Evolutionary conservation across 2,329 filamentous ascomycete species (phyloP).

Genomic region (Stenocarpella maydis): DNA sequence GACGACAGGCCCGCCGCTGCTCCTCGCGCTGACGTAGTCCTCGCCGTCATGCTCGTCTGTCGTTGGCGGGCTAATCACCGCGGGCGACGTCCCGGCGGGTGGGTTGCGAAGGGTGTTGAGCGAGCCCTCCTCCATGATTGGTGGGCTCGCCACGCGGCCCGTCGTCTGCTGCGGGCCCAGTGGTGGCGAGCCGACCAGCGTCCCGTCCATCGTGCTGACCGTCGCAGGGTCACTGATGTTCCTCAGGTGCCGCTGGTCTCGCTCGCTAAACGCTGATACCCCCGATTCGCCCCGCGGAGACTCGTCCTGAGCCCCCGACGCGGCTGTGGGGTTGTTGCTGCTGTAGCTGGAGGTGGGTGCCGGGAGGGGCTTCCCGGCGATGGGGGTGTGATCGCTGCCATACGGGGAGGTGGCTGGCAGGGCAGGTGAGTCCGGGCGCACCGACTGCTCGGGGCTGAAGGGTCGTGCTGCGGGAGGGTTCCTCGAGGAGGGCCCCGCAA

Average conservation of each 20-base stretch:
- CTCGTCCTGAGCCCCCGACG: conserved; percentile 25
- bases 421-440: conserved; percentile 29
- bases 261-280: conserved; percentile 52
- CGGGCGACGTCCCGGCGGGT: conserved; percentile 32
- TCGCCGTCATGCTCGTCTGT: conserved; percentile 37
- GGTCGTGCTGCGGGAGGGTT: conserved; percentile 9
- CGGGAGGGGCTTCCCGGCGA: conserved; percentile 34
- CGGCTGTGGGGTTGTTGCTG: conserved; percentile 25
- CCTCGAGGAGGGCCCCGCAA: conserved; percentile 28
- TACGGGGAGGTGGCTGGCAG: conserved; percentile 35
- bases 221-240: conserved; percentile 51
- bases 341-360: conserved; percentile 26
- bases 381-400: conserved; percentile 35
- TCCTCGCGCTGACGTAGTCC: conserved; percentile 41
- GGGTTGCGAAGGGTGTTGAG: conserved; percentile 9
- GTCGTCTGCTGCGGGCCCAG: not conserved
- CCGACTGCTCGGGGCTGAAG: not conserved
- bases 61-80: conserved; percentile 43
- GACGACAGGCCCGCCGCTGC: conserved; percentile 26
- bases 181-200: conserved; percentile 27
- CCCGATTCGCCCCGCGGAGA: conserved; percentile 46
- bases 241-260: conserved; percentile 50
- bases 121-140: conserved; percentile 27
- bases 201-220: conserved; percentile 45
- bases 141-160: conserved; percentile 18